Evolutionary conservation across 2,329 filamentous ascomycete species (phyloP).

Genomic region (Parafenestella ontariensis): DNA sequence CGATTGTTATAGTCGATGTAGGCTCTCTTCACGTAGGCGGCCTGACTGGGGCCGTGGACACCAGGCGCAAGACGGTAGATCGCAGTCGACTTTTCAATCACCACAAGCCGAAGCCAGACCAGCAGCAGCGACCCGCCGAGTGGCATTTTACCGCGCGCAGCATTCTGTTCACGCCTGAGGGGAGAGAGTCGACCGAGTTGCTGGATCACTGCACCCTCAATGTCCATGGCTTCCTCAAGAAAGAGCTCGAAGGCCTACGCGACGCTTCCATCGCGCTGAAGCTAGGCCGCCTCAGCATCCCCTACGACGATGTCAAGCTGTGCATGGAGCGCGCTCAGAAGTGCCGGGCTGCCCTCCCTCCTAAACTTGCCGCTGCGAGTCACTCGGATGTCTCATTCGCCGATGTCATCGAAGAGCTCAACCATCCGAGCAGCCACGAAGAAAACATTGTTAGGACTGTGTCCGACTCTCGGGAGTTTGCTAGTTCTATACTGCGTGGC

Average conservation of each 20-base stretch:
- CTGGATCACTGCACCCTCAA: conserved; percentile 89
- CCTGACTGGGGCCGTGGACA: conserved; percentile 87
- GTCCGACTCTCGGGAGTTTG: conserved; percentile 90
- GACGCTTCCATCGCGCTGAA: conserved; percentile 92
- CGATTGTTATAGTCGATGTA: conserved; percentile 77
- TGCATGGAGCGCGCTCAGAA: conserved; percentile 65
- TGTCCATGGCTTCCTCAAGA: conserved; percentile 88
- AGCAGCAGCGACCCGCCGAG: conserved; percentile 78
- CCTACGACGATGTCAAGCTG: conserved; percentile 81
- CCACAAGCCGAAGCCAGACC: conserved; percentile 53
- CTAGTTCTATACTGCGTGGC: conserved; percentile 86
- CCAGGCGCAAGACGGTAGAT: conserved; percentile 88
- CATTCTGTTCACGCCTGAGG: conserved; percentile 86
- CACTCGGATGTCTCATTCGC: conserved; percentile 68
- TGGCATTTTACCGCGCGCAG: conserved; percentile 90
- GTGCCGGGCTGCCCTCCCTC: conserved; percentile 42
- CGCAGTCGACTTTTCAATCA: conserved; percentile 88
- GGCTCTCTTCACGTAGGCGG: conserved; percentile 85
- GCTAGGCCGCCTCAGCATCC: conserved; percentile 86
- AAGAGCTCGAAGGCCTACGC: conserved; percentile 82
- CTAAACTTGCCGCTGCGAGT: conserved; percentile 32
- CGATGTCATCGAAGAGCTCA: conserved; percentile 77
- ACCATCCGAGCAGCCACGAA: conserved; percentile 69
- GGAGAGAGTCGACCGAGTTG: conserved; percentile 83
- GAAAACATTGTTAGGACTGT: conserved; percentile 80